Conservation (phyloP, 306 rosid species). For the Casuarina equisetifolia region DNA sequence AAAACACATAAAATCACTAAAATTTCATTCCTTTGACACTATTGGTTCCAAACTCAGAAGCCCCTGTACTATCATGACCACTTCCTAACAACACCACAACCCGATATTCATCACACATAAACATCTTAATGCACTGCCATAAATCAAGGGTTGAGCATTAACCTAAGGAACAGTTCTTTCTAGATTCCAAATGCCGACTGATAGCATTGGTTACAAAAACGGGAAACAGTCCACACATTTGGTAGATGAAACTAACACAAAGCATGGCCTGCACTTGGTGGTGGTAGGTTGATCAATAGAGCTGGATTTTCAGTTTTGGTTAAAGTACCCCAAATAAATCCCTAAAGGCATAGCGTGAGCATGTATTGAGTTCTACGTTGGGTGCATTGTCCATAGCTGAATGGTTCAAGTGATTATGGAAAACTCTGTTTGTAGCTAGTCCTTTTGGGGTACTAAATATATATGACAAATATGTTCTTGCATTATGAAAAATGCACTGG, state of each 20-base stretch:
- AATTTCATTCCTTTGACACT: not conserved
- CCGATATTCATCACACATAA: not conserved
- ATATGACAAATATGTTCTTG: not conserved
- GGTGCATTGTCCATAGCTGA: not conserved
- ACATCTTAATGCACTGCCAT: not conserved
- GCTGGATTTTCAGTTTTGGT: too few species aligned
- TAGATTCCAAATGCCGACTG: too few species aligned
- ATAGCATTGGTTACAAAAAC: not conserved
- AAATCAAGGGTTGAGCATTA: not conserved
- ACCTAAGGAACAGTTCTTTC: not conserved
- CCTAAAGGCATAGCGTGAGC: not conserved
- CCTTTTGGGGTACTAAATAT: not conserved
- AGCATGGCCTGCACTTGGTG: too few species aligned
- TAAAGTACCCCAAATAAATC: too few species aligned
- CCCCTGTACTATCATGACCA: not conserved
- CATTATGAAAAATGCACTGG: not conserved
- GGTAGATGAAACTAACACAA: too few species aligned
- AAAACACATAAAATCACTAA: not conserved
- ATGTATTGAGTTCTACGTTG: not conserved
- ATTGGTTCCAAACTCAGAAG: too few species aligned
- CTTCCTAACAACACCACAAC: not conserved
- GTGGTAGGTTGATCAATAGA: too few species aligned
- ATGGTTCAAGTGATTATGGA: not conserved
- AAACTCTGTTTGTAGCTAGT: not conserved
- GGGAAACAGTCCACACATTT: not conserved